Evolutionary conservation across 768 basidiomycete genomes (phyloP).

Genomic region (Lyophyllum decastes): DNA sequence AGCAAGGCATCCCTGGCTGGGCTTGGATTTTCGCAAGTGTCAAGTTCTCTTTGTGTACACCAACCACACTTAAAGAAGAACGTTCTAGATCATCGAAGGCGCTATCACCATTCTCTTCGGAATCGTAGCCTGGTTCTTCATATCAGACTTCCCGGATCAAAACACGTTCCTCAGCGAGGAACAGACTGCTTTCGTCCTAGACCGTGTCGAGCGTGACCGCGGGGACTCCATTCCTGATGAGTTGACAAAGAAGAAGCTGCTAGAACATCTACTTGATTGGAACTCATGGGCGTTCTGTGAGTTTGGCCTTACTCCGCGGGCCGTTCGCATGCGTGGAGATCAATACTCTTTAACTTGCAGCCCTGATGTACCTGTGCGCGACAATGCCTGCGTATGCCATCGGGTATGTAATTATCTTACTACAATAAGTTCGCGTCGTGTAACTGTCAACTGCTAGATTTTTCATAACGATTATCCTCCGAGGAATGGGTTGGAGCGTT

Average conservation of each 20-base stretch:
- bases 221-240: constrained; percentile 50
- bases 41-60: background rate
- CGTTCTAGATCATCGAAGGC: constrained; percentile 48
- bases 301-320: background rate
- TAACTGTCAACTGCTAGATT: constrained; percentile 27
- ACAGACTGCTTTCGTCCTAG: constrained; percentile 42
- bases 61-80: background rate
- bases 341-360: constrained; percentile 18
- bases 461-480: constrained; percentile 48
- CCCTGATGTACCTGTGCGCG: constrained; percentile 50
- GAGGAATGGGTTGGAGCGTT: constrained; percentile 50
- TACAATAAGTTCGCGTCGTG: background rate
- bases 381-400: constrained; percentile 52
- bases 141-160: constrained; percentile 50
- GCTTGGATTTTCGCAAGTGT: constrained; percentile 53
- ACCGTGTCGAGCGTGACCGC: constrained; percentile 48
- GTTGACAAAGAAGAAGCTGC: constrained; percentile 35
- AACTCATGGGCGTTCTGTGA: constrained; percentile 49
- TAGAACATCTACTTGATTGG: constrained; percentile 45
- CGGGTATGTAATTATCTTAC: constrained; percentile 31
- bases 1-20: constrained; percentile 45
- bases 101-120: constrained; percentile 46
- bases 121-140: constrained; percentile 41
- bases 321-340: background rate
- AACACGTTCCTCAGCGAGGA: constrained; percentile 44